Evolutionary conservation across 176 grass and related monocot genomes (phyloP), one percentile per base, ranked within the genome.

Genomic region (Oryza rufipogon): DNA sequence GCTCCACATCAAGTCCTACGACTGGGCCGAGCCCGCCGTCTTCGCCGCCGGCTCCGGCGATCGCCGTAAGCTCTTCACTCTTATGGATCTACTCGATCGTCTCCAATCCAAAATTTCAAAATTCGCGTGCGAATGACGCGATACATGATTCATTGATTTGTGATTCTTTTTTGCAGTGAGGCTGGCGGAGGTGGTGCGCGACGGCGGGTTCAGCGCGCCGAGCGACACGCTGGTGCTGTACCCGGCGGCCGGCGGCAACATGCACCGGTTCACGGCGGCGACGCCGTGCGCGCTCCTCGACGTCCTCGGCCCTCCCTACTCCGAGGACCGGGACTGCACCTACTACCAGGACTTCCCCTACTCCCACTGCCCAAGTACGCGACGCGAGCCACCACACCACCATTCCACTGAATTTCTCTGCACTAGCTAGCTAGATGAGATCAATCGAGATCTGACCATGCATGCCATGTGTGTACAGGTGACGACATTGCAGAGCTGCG

Each of bases 1-100:
- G 2, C 77, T 90, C 75, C 94, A 88, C 73, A 88, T 94, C 71
- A 90, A 76, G 73, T 92, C 94, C 6, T 97, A 94, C 32, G 94
- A 97, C 85, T 97, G 94, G 94, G 70, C 74, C 71, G 70, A 2
- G 67, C 84, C 32, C 0, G 8, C 45, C 1, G 36, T 5, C 4
- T 30, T 22, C 36, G 3, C 3, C 51, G 19, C 1, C 23, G 49
- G 49, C 45, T 17, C 44, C 48, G 54, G 63, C 14, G 54, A 63
- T 63, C 75, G 19, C 75, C 33, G 75, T 77, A 77, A 61, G 54
- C 34, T 61, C 19, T 2, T 1, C 28, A 76, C 39, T 20, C 39
- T 41, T n/a, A n/a, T n/a, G n/a, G n/a, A n/a, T n/a, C n/a, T n/a
- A n/a, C n/a, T n/a, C n/a, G n/a, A n/a, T n/a, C n/a, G n/a, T 19